Base-by-base conservation (phyloP, 164 flowering plant species). In the Piper betle region DNA sequence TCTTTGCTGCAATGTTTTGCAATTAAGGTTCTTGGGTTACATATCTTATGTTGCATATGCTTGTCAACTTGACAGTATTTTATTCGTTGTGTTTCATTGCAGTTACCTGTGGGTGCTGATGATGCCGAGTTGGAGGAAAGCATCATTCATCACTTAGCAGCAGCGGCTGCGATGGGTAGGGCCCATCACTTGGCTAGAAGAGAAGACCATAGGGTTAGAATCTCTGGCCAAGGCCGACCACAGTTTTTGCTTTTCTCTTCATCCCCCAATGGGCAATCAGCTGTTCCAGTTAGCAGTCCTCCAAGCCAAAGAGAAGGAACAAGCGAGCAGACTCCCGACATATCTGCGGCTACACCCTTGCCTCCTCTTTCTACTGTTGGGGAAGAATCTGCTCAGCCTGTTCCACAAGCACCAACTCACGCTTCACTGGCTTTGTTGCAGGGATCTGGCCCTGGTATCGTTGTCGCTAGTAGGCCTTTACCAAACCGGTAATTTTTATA, bases 121-220 rank as follows among this genome's bases (percentile, higher is more conserved):
- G 84, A 83, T 75, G 66, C 84, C 66, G 97, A 88, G 53, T 86
- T 91, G 64, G 96, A 91, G 70, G 92, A 86, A 67, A 90, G 84
- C 15, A 88, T 91, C 54, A 80, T 91, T 58, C 97, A 86, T 78
- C 96, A 88, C 75, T 74, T 91, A 73, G 96, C 96, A 65, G 96
- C 97, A 65, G 96, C 97, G 59, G 94, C 96, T 68, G 97, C 97
- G 55, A 86, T 83, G 94, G 94, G 96, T 10, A 82, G 96, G 74
- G 70, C 84, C 57, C 91, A 80, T 18, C 96, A 84, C 52, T 62
- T 81, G 56, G 75, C 81, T 56, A 69, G 94, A 74, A 83, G 96
- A 73, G 94, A 86, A 60, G 82, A 84, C 61, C 86, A 82, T 11
- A 77, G 94, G 61, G 80, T 69, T 59, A 79, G 88, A 67, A 70